These are phyloP conservation scores for Chaetomidium leptoderma DNA, from an alignment of 495 filamentous ascomycete genomes.

Conservation along the genomic window DNA sequence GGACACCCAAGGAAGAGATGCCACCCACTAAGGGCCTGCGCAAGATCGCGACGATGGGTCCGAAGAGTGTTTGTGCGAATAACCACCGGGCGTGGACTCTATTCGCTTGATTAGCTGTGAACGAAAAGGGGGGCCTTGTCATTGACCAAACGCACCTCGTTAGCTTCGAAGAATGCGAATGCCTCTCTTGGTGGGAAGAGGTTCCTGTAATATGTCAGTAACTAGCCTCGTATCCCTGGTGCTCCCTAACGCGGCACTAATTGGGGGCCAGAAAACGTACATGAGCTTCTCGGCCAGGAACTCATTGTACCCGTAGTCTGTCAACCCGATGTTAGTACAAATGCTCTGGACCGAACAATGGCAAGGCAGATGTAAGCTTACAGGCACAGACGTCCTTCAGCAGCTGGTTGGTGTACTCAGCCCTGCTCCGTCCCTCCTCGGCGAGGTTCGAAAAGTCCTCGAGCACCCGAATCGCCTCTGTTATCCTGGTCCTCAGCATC, in stretches of 20 bases:
- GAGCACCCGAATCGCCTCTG: slow-evolving; percentile 85
- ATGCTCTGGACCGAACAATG: neutral
- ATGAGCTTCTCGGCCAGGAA: slow-evolving; percentile 38
- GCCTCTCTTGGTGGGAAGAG: slow-evolving; percentile 92
- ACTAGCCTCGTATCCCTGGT: neutral
- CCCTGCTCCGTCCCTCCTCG: slow-evolving; percentile 71
- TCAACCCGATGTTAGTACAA: slow-evolving; percentile 1
- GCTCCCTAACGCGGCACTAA: neutral
- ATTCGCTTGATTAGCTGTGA: neutral
- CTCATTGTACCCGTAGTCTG: slow-evolving; percentile 76
- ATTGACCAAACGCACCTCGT: slow-evolving; percentile 55
- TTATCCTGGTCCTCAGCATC: slow-evolving; percentile 83
- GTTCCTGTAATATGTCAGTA: slow-evolving; percentile 47
- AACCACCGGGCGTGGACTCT: slow-evolving; percentile 66
- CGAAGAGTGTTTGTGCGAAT: slow-evolving; percentile 90
- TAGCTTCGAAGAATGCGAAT: slow-evolving; percentile 97
- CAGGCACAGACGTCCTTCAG: slow-evolving; percentile 86
- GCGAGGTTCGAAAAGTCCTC: slow-evolving; percentile 77
- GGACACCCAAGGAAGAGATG: neutral
- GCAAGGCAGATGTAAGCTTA: neutral
- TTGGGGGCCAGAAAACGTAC: slow-evolving; percentile 8
- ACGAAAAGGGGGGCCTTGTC: no score
- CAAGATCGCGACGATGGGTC: slow-evolving; percentile 86
- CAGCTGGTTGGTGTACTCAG: slow-evolving; percentile 81
- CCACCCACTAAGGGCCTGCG: slow-evolving; percentile 70